These are phyloP conservation scores for Podila horticola DNA, from an alignment of 192 early-diverging fungal genomes.

Conservation along the genomic window DNA sequence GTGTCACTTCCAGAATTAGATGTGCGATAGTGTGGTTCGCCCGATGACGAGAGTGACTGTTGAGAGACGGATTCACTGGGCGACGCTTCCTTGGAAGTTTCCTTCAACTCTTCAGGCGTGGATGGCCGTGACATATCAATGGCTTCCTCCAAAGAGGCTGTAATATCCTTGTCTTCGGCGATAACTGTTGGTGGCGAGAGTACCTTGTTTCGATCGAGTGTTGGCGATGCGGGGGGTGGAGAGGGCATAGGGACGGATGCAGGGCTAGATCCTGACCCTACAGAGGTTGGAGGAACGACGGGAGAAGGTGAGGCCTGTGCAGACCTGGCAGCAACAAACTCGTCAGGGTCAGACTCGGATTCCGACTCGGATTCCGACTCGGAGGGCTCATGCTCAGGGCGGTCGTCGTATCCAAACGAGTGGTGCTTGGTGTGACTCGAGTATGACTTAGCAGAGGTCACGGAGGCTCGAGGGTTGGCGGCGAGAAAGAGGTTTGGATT, in stretches of 20 bases:
- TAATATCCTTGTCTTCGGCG: too few relatives aligned
- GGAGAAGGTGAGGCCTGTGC: slow-evolving; percentile 6
- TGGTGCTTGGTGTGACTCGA: slow-evolving; percentile 51
- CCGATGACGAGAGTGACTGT: neutral
- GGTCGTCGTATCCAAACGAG: slow-evolving; percentile 35
- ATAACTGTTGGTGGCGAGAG: too few relatives aligned
- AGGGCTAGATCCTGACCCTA: slow-evolving; percentile 6
- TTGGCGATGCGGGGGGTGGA: neutral
- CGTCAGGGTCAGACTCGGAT: slow-evolving; percentile 16
- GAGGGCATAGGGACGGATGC: neutral
- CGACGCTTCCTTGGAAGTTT: neutral
- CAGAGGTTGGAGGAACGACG: slow-evolving; percentile 6
- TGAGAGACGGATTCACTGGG: neutral
- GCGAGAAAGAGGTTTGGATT: slow-evolving; percentile 25
- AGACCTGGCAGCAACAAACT: neutral
- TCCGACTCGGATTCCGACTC: slow-evolving; percentile 52
- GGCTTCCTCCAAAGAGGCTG: too few relatives aligned
- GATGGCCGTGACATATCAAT: neutral
- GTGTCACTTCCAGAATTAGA: slow-evolving; percentile 34
- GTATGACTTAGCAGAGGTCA: slow-evolving; percentile 29
- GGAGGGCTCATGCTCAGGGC: slow-evolving; percentile 27
- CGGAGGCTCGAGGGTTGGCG: slow-evolving; percentile 19
- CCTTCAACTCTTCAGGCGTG: neutral
- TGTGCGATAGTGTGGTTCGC: neutral
- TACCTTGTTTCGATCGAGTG: too few relatives aligned